Evolutionary conservation across 805 yeast genomes (phyloP).

Genomic region (Candida stauntonica): DNA sequence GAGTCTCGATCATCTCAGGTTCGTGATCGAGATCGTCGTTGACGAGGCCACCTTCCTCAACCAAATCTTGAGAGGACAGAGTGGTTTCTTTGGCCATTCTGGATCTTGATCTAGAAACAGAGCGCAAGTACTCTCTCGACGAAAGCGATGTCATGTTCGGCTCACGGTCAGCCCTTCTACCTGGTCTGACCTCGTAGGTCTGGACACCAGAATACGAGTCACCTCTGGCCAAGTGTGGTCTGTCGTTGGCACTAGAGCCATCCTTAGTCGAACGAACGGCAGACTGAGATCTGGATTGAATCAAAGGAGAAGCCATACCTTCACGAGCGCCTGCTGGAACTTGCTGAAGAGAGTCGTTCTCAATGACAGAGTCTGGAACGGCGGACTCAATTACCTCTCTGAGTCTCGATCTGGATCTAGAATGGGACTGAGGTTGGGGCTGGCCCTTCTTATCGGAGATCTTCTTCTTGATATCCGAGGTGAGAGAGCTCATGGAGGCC

Average conservation of each 20-base stretch:
- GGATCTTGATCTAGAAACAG: conserved; percentile 62
- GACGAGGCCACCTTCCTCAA: conserved; percentile 51
- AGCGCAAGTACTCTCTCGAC: conserved; percentile 48
- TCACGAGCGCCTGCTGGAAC: conserved; percentile 45
- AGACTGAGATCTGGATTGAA: conserved; percentile 28
- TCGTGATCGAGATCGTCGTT: conserved; percentile 38
- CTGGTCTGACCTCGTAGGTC: conserved; percentile 29
- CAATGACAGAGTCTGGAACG: conserved; percentile 33
- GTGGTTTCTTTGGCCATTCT: conserved; percentile 36
- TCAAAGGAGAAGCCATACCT: conserved; percentile 34
- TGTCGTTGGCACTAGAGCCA: conserved; percentile 1
- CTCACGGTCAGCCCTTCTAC: conserved; percentile 24
- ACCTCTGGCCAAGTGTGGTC: conserved; percentile 72
- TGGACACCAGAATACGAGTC: conserved; percentile 66
- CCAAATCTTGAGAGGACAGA: conserved; percentile 39
- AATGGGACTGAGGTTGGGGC: conserved; percentile 1
- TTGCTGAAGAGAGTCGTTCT: conserved; percentile 33
- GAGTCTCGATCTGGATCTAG: conserved; percentile 19
- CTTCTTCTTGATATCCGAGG: conserved; percentile 20
- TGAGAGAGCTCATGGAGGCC: conserved; percentile 26
- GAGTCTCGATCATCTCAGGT: conserved; percentile 15
- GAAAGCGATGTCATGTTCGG: conserved; percentile 26
- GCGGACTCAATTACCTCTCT: conserved; percentile 13
- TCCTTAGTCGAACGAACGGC: conserved; percentile 6
- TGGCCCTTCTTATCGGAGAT: conserved; percentile 10